A percentile compares a stretch with the other conserved stretches of the same genome.
These are phyloP conservation scores for Colletotrichum sp. DNA, from an alignment of 2,329 filamentous ascomycete species.

Conservation along the genomic window DNA sequence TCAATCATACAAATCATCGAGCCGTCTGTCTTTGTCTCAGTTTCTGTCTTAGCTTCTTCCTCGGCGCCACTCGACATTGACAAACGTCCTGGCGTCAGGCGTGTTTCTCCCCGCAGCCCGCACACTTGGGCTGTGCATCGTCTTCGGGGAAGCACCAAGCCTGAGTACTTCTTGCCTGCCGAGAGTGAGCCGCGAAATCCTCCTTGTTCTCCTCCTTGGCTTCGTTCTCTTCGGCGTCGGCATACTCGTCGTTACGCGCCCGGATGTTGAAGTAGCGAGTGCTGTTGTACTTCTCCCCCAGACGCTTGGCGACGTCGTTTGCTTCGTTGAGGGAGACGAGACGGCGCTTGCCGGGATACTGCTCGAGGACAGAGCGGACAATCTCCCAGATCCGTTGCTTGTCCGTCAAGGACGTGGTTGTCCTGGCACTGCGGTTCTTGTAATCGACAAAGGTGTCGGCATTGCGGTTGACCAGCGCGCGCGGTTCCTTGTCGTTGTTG, in stretches of 20 bases:
- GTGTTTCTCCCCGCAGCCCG: not conserved
- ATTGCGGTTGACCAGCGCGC: not conserved
- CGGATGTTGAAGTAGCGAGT: slow-evolving; percentile 42
- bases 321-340: slow-evolving; percentile 61
- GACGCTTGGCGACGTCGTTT: slow-evolving; percentile 61
- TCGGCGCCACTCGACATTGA: not conserved
- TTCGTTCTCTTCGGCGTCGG: slow-evolving; percentile 28
- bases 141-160: not conserved
- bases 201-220: slow-evolving; percentile 25
- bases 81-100: not conserved
- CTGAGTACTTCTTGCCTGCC: not conserved
- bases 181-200: slow-evolving; percentile 34
- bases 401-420: not conserved
- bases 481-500: not conserved
- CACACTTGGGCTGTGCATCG: not conserved
- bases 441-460: slow-evolving; percentile 8
- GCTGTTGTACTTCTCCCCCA: slow-evolving; percentile 53
- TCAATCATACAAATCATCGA: not conserved
- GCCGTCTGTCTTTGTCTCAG: not conserved
- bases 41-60: not conserved
- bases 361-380: slow-evolving; percentile 28
- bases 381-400: slow-evolving; percentile 24
- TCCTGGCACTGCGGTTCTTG: not conserved
- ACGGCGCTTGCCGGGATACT: slow-evolving; percentile 44
- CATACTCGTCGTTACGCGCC: slow-evolving; percentile 29